Base-by-base conservation (phyloP, 139 green algal genomes). In the Coccomyxa sp. region DNA sequence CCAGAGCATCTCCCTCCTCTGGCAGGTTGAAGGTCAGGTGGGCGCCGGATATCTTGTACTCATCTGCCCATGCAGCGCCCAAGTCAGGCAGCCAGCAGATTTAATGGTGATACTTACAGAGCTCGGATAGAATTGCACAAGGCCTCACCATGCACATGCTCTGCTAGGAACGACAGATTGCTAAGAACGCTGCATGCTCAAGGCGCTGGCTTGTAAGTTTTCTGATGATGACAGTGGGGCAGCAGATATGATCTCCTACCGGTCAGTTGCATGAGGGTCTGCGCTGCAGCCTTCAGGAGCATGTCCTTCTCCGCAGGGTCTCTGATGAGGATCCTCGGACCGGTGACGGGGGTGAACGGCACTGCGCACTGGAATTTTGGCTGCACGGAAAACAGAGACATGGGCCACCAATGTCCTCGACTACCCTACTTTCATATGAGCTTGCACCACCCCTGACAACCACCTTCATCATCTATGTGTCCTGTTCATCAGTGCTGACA, bases 351-450 rank as follows among this genome's bases (percentile, higher is more conserved):
- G 0, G 92, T 94, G 87, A 98, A 98, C 31, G 94, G 94, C 55
- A 98, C 94, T n/a, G 89, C 94, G 14, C 40, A 75, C 75, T 84
- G 95, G 50, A 98, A 88, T 84, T 98, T 98, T 6, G 94, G 95
- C 50, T 64, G 50, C 50, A 64, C 50, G 1, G 5, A 64, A 64
- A 7, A 12, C 27, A 31, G 50, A 64, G 4, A 64, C 22, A 64
- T 7, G 27, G 50, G 50, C 50, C 50, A 6, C 50, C 22, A 64
- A 64, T 10, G n/a, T n/a, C n/a, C n/a, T n/a, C n/a, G n/a, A n/a
- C n/a, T n/a, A n/a, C n/a, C n/a, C n/a, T n/a, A n/a, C n/a, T n/a
- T n/a, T n/a, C n/a, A n/a, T n/a, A n/a, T n/a, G n/a, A n/a, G n/a
- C n/a, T n/a, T n/a, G n/a, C n/a, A n/a, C n/a, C n/a, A n/a, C n/a